These are phyloP conservation scores for Penicillium sp. DNA, from an alignment of 2,329 filamentous ascomycete genomes.

Conservation along the genomic window DNA sequence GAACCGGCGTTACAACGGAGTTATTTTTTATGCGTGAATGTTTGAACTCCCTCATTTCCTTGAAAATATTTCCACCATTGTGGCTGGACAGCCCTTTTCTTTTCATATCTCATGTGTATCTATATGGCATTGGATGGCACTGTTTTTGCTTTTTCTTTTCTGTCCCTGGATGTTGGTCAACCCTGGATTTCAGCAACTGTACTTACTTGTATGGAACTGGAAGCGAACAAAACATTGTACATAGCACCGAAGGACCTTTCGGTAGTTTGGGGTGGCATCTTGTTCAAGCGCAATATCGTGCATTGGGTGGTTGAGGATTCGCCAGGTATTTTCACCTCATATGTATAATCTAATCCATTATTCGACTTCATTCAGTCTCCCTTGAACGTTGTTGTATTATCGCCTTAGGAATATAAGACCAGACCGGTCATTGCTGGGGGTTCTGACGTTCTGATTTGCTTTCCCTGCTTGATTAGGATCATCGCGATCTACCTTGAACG, in stretches of 20 bases:
- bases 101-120: not conserved
- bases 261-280: not conserved
- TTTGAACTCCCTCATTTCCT: not conserved
- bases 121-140: not conserved
- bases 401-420: not conserved
- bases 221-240: constrained; percentile 1
- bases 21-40: not conserved
- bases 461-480: not conserved
- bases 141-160: not conserved
- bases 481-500: not conserved
- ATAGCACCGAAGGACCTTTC: not conserved
- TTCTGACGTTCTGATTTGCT: not conserved
- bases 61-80: not conserved
- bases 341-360: not conserved
- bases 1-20: constrained; percentile 1
- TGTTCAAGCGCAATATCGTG: not conserved
- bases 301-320: not conserved
- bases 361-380: not conserved
- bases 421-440: not conserved
- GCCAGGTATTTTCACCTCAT: not conserved
- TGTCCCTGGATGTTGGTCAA: not conserved
- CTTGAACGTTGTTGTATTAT: no score
- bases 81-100: not conserved
- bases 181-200: not conserved
- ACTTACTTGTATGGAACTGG: constrained; percentile 3